Evolutionary conservation across 768 basidiomycete species (phyloP), one percentile per base, ranked within the genome.

Genomic region (Boletus bicolor): DNA sequence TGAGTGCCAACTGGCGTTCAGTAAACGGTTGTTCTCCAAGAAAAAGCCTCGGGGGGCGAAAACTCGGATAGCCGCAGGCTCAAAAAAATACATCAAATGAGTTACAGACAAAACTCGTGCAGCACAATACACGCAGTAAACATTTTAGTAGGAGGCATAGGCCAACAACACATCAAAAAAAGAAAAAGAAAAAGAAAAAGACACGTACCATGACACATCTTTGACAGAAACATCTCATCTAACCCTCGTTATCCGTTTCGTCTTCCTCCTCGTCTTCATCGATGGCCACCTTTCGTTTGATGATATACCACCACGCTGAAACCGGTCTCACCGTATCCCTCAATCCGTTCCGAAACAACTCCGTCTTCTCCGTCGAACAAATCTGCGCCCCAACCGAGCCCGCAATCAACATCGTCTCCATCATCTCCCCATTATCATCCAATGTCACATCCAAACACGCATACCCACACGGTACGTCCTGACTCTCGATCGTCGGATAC

Each of bases 281-380:
- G 4, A 15, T 24, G n/a, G 38, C 15, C 32, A 35, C 24, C 11
- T 49, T 28, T 42, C 41, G 50, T 30, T 58, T 62, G 39, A 61
- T 32, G 35, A 73, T 62, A 49, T 67, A 61, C 72, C 72, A 73
- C 71, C 70, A 73, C 8, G 62, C 72, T 21, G 60, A 57, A n/a
- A 74, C 55, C 1, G 71, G 67, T 43, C 60, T 58, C 28, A 69
- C 64, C 4, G 65, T 74, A 45, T 73, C 72, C 54, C 70, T 58
- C 52, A 64, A 41, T n/a, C 71, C 72, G 19, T 66, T 65, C 34
- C 65, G 54, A 53, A 68, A 71, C 48, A 68, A 39, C 41, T 70
- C 62, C 14, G 64, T 62, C 55, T 68, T 70, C 45, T 64, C 69
- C 26, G 64, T 68, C 28, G 62, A 68, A 44, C 66, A 72, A 21